Percentiles rank a stretch among this genome's conserved stretches.
These are phyloP conservation scores for Gymnopilus dilepis DNA, from an alignment of 768 basidiomycete species.

Conservation along the genomic window DNA sequence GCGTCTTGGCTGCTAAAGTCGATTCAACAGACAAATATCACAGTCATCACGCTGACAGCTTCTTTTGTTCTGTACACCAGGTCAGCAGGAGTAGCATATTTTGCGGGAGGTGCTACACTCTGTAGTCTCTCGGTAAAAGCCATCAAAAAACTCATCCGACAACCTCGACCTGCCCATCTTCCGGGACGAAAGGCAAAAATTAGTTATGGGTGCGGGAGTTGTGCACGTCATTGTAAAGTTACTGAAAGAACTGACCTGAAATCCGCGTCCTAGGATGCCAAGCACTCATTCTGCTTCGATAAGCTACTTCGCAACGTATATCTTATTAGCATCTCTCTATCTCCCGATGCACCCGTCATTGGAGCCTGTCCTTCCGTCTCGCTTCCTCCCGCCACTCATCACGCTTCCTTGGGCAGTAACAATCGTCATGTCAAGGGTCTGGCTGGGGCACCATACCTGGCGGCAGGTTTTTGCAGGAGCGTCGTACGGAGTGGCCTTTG, in stretches of 20 bases:
- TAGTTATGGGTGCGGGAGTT: conserved; percentile 62
- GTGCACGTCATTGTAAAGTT: neutral
- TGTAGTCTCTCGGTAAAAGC: conserved; percentile 66
- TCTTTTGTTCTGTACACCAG: conserved; percentile 59
- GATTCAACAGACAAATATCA: conserved; percentile 60
- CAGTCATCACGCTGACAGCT: conserved; percentile 58
- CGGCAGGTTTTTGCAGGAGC: conserved; percentile 68
- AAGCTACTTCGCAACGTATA: conserved; percentile 66
- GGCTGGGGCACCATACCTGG: conserved; percentile 81
- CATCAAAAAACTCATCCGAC: conserved; percentile 63
- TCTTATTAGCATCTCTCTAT: conserved; percentile 57
- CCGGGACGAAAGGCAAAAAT: conserved; percentile 48
- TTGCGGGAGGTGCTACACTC: conserved; percentile 57
- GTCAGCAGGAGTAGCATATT: conserved; percentile 67
- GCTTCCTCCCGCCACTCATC: conserved; percentile 51
- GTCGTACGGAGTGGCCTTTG: conserved; percentile 58
- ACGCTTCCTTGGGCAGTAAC: conserved; percentile 58
- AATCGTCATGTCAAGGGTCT: conserved; percentile 68
- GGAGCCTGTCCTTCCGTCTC: conserved; percentile 40
- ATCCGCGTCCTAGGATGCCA: conserved; percentile 64
- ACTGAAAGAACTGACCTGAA: neutral
- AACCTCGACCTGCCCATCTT: conserved; percentile 59
- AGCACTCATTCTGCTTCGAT: conserved; percentile 81
- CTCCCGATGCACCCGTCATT: conserved; percentile 66
- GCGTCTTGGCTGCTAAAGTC: neutral